Evolutionary conservation across 495 filamentous ascomycete species (phyloP).

Genomic region (Penicillium goetzii): DNA sequence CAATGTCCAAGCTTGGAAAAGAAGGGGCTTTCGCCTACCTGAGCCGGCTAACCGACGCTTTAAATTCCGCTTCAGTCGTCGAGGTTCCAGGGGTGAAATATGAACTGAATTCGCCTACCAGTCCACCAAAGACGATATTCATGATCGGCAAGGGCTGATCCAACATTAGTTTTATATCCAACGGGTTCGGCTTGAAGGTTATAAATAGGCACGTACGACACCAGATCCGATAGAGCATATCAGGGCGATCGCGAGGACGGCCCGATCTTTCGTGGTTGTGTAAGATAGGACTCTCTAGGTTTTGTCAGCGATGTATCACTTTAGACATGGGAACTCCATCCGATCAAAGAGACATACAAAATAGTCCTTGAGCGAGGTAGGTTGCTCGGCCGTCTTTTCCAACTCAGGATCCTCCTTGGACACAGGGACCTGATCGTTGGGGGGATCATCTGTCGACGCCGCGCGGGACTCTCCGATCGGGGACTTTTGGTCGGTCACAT

Average conservation of each 20-base stretch:
- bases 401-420: background rate
- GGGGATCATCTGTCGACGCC: background rate
- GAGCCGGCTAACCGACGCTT: background rate
- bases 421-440: background rate
- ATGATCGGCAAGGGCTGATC: background rate
- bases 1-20: background rate
- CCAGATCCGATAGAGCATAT: background rate
- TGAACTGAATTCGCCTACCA: slow-evolving; percentile 1
- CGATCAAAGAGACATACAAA: background rate
- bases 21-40: background rate
- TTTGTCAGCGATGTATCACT: background rate
- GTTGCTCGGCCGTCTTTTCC: background rate
- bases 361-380: slow-evolving; percentile 1
- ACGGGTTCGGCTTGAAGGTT: background rate
- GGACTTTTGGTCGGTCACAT: background rate
- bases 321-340: background rate
- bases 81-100: background rate
- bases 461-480: background rate
- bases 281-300: background rate
- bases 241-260: background rate
- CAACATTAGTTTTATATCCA: background rate
- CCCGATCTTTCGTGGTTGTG: background rate
- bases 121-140: background rate
- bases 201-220: background rate
- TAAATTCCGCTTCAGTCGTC: background rate